Conservation (phyloP, 2,329 filamentous ascomycete species). For the Botrytis galanthina region DNA sequence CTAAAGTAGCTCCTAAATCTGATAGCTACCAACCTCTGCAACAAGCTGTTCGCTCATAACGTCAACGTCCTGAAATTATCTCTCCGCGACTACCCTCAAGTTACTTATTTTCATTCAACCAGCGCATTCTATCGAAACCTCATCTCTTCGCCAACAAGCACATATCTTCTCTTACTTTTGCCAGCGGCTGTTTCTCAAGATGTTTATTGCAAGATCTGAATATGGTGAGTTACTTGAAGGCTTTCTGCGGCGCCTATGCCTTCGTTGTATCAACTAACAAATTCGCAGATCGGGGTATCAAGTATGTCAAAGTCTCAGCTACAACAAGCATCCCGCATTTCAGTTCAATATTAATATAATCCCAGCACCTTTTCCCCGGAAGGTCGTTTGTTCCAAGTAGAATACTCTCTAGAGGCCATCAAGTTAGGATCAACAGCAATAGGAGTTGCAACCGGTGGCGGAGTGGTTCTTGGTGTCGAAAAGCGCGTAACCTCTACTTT, state of each 20-base stretch:
- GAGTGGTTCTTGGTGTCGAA: conserved; percentile 95
- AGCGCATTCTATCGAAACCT: background rate
- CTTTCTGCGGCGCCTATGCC: conserved; percentile 16
- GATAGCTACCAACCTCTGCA: conserved; percentile 19
- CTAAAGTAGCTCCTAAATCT: conserved; percentile 20
- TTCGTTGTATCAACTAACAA: conserved; percentile 40
- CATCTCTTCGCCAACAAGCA: background rate
- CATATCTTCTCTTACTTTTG: background rate
- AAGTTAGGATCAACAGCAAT: conserved; percentile 98
- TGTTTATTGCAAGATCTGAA: conserved; percentile 99
- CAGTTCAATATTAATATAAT: conserved; percentile 25
- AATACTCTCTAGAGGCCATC: conserved; percentile 99
- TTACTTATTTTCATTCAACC: background rate
- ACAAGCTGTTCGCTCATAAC: conserved; percentile 17
- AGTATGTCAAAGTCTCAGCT: conserved; percentile 56
- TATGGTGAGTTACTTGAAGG: conserved; percentile 68
- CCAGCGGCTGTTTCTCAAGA: conserved; percentile 53
- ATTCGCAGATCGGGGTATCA: conserved; percentile 88
- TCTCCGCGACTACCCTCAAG: conserved; percentile 6
- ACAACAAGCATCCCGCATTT: conserved; percentile 18
- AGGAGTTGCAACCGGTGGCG: conserved; percentile 91
- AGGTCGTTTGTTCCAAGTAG: conserved; percentile 99
- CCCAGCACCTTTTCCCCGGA: conserved; percentile 96
- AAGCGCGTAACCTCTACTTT: conserved; percentile 98
- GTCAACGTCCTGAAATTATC: conserved; percentile 13